Base-by-base conservation (phyloP, 2,329 filamentous ascomycete species). In the Fusarium azukiicola region DNA sequence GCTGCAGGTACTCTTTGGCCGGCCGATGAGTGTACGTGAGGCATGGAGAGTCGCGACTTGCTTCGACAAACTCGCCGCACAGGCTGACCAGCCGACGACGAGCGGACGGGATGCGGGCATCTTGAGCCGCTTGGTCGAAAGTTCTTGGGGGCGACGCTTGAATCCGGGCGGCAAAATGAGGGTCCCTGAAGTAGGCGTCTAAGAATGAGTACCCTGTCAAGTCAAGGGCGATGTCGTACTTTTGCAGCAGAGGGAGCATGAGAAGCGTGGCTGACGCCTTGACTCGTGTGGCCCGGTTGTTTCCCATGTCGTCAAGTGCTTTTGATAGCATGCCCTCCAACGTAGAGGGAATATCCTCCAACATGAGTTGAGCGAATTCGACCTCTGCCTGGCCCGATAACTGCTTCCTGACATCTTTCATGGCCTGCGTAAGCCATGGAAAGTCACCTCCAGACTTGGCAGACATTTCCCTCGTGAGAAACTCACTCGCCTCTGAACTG, bases 121-220 rank as follows among this genome's bases (percentile, higher is more conserved):
- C 23, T n/a, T 61, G 56, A 12, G 36, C 10, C 7, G 56, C 56
- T 23, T 61, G 5, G 36, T 42, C 36, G 11, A 23, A 61, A 40
- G 16, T 3, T 3, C n/a, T 36, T 16, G n/a, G n/a, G 16, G 36
- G 21, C 3, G 56, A 61, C 21, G n/a, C 40, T 4, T 61, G 36
- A 5, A 61, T 36, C 23, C 36, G 38, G 13, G 40, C 56, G n/a
- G 21, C 5, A n/a, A 61, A 61, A 4, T 61, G 56, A 61, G n/a
- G 56, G 36, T 61, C 56, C 56, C 56, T 61, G 36, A 61, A 61
- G 14, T 61, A 61, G 14, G 56, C 56, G 36, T 61, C 56, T 4
- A 61, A 36, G 10, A 61, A 61, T 1, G 56, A 61, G 14, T 42
- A 61, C 21, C 56, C 56, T 42, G 16, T 61, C 56, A 42, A 61